Base-by-base conservation (phyloP, 2,329 filamentous ascomycete species). In the Lachnellula subtilissima region DNA sequence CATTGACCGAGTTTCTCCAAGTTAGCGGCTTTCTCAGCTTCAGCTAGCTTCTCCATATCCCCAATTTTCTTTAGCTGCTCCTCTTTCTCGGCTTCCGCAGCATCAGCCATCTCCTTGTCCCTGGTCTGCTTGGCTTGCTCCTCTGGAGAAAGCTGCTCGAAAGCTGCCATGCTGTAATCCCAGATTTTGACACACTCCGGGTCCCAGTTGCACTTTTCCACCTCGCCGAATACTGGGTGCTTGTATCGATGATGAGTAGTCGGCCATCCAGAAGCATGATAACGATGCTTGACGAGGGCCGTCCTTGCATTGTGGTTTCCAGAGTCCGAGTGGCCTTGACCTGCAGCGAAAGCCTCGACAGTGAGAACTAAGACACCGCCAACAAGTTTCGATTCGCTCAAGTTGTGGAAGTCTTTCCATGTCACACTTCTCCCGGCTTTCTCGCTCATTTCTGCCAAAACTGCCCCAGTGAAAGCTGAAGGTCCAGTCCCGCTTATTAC, bases 251-350 rank as follows among this genome's bases (percentile, higher is more conserved):
- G 85, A 66, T 89, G 86, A 2, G 76, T 75, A 52, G 78, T 80
- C 2, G 86, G 87, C 87, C 87, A 89, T 57, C 83, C 81, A 1
- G 85, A 89, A 0, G 87, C 87, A 69, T 89, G 87, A 65, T 88
- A 90, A 69, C 89, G 85, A 67, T 90, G 87, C 69, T 85, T 87
- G 23, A 89, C 85, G 1, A 89, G 74, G 1, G 87, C 86, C 19
- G 78, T 78, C 50, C 84, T 76, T 1, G 85, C 78, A 51, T 86
- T 79, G 69, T 89, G 86, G 64, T 85, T 88, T 14, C 86, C 86
- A 0, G 85, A 87, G 66, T 89, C 81, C 0, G 86, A 89, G 69
- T 89, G 86, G 12, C 86, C 86, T 69, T 89, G 86, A 12, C 86
- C 86, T 0, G 86, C 86, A 14, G 86, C 86, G 62, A 89, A 89